Evolutionary conservation across 2,329 filamentous ascomycete genomes (phyloP), one percentile per base, ranked within the genome.

Genomic region (Penicillium rolfsii): DNA sequence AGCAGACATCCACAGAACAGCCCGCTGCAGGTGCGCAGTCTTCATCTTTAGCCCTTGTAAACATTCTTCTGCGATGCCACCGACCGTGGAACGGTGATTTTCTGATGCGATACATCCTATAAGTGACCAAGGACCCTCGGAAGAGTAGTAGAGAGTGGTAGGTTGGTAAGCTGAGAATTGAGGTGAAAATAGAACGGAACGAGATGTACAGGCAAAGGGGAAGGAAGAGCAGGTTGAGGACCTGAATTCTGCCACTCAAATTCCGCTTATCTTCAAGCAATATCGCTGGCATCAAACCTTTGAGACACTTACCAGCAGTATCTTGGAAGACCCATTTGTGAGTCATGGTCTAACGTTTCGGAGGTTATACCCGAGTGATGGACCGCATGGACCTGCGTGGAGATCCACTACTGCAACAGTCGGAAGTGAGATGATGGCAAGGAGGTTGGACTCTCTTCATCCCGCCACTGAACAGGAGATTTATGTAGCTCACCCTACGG

Each of bases 321-420:
- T 16, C 26, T 7, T 11, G 26, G 11, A 30, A 30, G 45, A 48
- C 26, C 45, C 26, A 48, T 48, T 48, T 48, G 30, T 19, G 24
- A 67, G 35, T 40, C 46, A 45, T 52, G 26, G 26, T 43, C 24
- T 36, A 43, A 52, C 22, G 45, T 8, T 22, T 55, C 55, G 59
- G 59, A 58, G 55, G 38, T 55, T 57, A 55, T 46, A 52, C 33
- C 26, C 22, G 48, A 30, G 28, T 41, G 52, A 43, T 52, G 46
- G 46, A 43, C 52, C 52, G 57, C 57, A 56, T 52, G 16, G 57
- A 57, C 57, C 53, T 46, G 35, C 35, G 30, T 53, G 12, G 38
- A 46, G 28, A 36, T 62, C 59, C 56, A 59, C 56, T 33, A 59
- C 56, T 33, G 28, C 33, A 28, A 48, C 49, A 50, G 59, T 22